A percentile compares a stretch with the other conserved stretches of the same genome.
phyloP scores from a whole-genome alignment of 192 early-diverging fungal genomes.

The Cetraspora pellucida region DNA sequence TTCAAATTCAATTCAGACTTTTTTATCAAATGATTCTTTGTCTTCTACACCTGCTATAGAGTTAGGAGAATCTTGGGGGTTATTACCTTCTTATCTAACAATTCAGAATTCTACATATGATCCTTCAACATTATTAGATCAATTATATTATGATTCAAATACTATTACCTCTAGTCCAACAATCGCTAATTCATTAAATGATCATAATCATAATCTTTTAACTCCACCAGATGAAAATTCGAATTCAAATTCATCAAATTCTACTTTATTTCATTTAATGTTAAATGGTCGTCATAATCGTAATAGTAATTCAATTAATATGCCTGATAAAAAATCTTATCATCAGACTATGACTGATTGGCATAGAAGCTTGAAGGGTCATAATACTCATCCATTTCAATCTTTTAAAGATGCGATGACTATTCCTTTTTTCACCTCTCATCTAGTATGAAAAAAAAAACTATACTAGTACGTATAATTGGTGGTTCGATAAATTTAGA shows the following conservation, averaged over 20 bases:
- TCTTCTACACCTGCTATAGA: not conserved
- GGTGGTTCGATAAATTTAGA: too few relatives aligned
- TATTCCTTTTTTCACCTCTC: not conserved
- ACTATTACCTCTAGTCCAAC: not conserved
- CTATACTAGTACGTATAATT: too few relatives aligned
- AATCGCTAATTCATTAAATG: not conserved
- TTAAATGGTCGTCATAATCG: not conserved
- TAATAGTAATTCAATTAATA: too few relatives aligned
- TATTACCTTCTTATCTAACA: not conserved
- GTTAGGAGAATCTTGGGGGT: not conserved
- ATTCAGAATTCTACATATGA: not conserved
- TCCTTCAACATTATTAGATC: not conserved
- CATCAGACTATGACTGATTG: constrained; percentile 6
- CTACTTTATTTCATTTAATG: not conserved
- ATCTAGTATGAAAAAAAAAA: constrained; percentile 2
- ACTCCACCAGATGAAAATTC: not conserved
- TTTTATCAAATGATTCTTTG: not conserved
- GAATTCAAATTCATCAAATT: not conserved
- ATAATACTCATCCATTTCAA: not conserved
- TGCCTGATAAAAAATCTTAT: too few relatives aligned
- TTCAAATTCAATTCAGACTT: not conserved
- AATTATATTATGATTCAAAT: not conserved
- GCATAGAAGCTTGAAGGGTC: constrained; percentile 6
- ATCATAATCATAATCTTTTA: not conserved
- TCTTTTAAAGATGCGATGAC: not conserved